Conservation (phyloP, 2,329 filamentous ascomycete genomes). For the Coniochaeta sp. region DNA sequence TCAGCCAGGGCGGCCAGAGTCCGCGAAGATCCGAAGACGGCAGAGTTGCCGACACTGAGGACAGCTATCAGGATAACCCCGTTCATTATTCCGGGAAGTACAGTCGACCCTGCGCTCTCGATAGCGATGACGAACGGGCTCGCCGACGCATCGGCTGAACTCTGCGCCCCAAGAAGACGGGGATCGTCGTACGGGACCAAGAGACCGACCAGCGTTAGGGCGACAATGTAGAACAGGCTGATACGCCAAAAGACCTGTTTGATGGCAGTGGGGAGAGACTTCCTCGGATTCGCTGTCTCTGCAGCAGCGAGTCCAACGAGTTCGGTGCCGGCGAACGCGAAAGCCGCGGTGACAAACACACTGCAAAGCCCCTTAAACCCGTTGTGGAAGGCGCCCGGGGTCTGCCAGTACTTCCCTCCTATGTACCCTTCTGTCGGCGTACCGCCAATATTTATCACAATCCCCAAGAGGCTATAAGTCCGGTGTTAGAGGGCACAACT, state of each 20-base stretch:
- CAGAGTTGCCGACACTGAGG: constrained; percentile 50
- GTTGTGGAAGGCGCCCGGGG: constrained; percentile 54
- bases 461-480: constrained; percentile 13
- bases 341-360: constrained; percentile 66
- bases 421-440: constrained; percentile 46
- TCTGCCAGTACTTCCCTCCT: constrained; percentile 41
- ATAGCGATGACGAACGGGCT: constrained; percentile 54
- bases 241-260: constrained; percentile 67
- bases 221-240: constrained; percentile 46
- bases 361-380: constrained; percentile 69
- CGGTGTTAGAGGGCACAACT: background rate
- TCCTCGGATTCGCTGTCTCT: constrained; percentile 61
- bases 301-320: constrained; percentile 68
- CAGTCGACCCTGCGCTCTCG: constrained; percentile 41
- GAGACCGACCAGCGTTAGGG: constrained; percentile 43
- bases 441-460: constrained; percentile 36
- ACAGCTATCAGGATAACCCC: constrained; percentile 51
- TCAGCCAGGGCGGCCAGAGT: constrained; percentile 52
- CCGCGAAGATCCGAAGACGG: constrained; percentile 51
- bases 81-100: constrained; percentile 51
- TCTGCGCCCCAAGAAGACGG: constrained; percentile 37
- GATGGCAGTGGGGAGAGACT: constrained; percentile 70
- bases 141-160: constrained; percentile 34
- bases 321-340: constrained; percentile 66
- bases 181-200: constrained; percentile 37